phyloP scores from a whole-genome alignment of 1,284 basidiomycete genomes.

The Lentinula novae-zelandiae region DNA sequence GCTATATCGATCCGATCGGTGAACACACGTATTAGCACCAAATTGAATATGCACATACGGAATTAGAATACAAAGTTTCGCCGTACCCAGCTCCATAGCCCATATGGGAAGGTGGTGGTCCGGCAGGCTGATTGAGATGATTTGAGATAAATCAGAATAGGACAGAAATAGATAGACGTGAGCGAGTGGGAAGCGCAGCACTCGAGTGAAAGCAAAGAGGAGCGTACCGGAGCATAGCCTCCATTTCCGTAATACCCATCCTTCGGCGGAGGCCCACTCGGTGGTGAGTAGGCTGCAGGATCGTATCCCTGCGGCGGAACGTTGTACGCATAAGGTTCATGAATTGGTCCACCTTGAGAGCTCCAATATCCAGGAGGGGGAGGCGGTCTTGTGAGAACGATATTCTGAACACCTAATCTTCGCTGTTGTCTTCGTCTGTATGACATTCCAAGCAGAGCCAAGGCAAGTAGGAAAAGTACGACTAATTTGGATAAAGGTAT shows the following conservation, averaged over 20 bases:
- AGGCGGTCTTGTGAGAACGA: background rate
- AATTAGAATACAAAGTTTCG: background rate
- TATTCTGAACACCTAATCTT: background rate
- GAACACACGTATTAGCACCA: background rate
- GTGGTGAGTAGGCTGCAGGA: background rate
- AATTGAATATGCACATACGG: background rate
- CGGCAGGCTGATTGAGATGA: background rate
- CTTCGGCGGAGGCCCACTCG: background rate
- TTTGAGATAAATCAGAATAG: background rate
- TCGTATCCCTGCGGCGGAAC: background rate
- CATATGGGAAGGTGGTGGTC: conserved; percentile 2
- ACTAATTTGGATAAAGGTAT: background rate
- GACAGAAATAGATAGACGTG: background rate
- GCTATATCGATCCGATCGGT: background rate
- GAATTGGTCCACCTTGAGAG: background rate
- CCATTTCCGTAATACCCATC: background rate
- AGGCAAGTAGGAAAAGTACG: background rate
- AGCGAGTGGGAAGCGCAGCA: background rate
- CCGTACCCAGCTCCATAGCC: conserved; percentile 1
- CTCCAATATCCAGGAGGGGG: conserved; percentile 7
- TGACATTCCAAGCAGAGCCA: background rate
- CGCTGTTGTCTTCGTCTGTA: conserved; percentile 1
- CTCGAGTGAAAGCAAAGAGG: background rate
- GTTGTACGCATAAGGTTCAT: background rate
- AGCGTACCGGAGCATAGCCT: conserved; percentile 8